Base-by-base conservation (phyloP, 495 filamentous ascomycete species). In the Neurospora tetrasperma region DNA sequence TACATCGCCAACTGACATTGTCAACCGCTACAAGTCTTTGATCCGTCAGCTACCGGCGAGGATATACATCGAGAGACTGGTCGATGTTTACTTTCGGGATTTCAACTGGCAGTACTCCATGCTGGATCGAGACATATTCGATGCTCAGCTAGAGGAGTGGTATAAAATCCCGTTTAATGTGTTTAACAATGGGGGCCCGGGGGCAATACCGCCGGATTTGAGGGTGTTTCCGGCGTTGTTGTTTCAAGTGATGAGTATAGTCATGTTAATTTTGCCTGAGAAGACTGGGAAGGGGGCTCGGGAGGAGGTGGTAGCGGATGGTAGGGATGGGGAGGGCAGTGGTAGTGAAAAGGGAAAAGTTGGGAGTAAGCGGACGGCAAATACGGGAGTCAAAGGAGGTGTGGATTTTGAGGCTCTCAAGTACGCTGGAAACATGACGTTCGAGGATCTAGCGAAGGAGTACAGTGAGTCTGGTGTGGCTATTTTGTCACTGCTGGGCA, bases 51-150 rank as follows among this genome's bases (percentile, higher is more conserved):
- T 90, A 0, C 89, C 89, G 1, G 79, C 87, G 1, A 80, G 83
- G 69, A 77, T 79, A n/a, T 86, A 84, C 77, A 84, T 87, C 71
- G 83, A 87, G 41, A 81, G 84, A 71, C 82, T 91, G 62, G 79
- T 87, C 5, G 82, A 83, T 5, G 79, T 86, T 5, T 91, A 85
- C 79, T 89, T 91, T 73, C 72, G 74, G 6, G 84, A 86, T 20
- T 85, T 89, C 73, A 90, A 90, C 77, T 88, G 87, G 84, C 84
- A 87, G 70, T 90, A 91, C 72, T 85, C 81, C 48, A 80, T 83
- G 42, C 77, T 90, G 12, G 88, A 91, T 71, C 83, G 85, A 69
- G 80, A 81, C 23, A 75, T 85, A 2, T 89, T 89, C 71, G 77
- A 82, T 44, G 76, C 77, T 2, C 83, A 87, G 38, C 80, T 90